Evolutionary conservation across 2,329 filamentous ascomycete species (phyloP), one percentile per base, ranked within the genome.

Genomic region (Aspergillus sergii): DNA sequence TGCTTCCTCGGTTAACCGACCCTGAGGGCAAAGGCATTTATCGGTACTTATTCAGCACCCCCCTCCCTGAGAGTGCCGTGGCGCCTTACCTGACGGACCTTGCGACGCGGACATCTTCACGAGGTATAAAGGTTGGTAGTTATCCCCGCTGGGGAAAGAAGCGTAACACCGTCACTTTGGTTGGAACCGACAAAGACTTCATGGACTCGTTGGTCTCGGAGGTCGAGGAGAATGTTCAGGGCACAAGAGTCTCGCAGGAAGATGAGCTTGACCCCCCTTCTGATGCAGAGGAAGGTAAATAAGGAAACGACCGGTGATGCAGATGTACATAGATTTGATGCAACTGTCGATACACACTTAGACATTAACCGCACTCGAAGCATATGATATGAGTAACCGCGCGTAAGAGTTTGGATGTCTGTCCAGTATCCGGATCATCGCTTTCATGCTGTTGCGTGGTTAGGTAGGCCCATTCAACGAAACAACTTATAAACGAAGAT

Each of bases 81-180:
- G 94, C 95, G 14, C 86, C 84, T 21, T 97, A 92, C 75, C 82
- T 99, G 72, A 94, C 93, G 1, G 86, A 92, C 68, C 81, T 98
- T 66, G 92, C 94, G 5, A 85, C 82, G 32, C 87, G 87, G 76
- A 91, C 94, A 26, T 90, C 88, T 75, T 81, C 88, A 0, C 88
- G 86, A 72, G 93, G 93, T 3, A 86, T 98, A 72, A 98, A 98
- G 81, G 93, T 98, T 19, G 95, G 95, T 54, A 96, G 92, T 78
- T 98, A 99, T 79, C 95, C 95, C 41, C 84, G 93, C 60, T 97
- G 94, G 93, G 92, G 91, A 6, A 94, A 92, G 83, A 88, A 88
- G 72, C 85, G 85, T 66, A 98, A 98, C 78, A 95, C 93, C 0
- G 93, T 98, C 55, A 97, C 94, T 12, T 82, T 99, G 59, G 94